Evolutionary conservation across 2,329 filamentous ascomycete species (phyloP).

Genomic region (Botrytis hyacinthi): DNA sequence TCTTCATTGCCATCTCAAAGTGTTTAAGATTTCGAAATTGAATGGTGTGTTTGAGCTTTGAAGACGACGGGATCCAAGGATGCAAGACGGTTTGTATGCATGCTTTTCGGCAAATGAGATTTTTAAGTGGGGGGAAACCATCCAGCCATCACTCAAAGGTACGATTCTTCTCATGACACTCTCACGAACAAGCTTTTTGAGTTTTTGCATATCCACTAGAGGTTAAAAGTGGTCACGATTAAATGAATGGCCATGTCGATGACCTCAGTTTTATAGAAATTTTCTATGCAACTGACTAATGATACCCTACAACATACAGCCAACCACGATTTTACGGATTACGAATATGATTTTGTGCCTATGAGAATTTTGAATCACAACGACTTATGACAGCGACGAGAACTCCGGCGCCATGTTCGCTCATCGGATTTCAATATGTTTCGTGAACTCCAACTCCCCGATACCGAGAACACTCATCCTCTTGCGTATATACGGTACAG

Average conservation of each 20-base stretch:
- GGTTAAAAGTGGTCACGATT: neutral
- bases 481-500: neutral
- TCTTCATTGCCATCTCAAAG: neutral
- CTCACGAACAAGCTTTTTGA: slow-evolving; percentile 11
- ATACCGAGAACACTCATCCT: neutral
- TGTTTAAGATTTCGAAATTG: neutral
- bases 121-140: slow-evolving; percentile 2
- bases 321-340: neutral
- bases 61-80: slow-evolving; percentile 10
- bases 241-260: neutral
- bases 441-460: neutral
- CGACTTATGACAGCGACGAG: neutral
- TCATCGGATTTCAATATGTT: neutral
- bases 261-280: neutral
- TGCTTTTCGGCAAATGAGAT: slow-evolving; percentile 18
- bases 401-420: neutral
- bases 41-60: slow-evolving; percentile 2
- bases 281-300: neutral
- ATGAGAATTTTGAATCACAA: neutral
- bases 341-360: neutral
- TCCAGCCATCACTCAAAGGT: neutral
- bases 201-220: neutral
- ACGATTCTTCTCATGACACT: slow-evolving; percentile 2
- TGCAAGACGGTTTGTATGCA: slow-evolving; percentile 13
- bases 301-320: no score